Evolutionary conservation across 2,329 filamentous ascomycete species (phyloP).

Genomic region (Colletotrichum sublineola): DNA sequence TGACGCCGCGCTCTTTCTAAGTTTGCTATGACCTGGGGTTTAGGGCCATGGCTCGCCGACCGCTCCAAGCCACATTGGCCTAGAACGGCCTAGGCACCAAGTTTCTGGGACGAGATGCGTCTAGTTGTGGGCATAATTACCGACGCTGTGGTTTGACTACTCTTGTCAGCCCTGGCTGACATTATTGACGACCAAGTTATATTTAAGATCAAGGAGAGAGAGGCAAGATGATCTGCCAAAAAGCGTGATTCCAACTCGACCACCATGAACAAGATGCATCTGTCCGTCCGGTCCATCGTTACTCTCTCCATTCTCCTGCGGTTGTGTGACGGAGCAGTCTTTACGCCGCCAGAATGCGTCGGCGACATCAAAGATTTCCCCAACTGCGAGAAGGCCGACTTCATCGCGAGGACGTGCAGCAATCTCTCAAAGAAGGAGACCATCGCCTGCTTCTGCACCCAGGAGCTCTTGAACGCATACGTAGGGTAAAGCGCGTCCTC

Average conservation of each 20-base stretch:
- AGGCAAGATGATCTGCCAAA: not conserved
- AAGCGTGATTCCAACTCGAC: not conserved
- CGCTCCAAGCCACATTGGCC: not conserved
- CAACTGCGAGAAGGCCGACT: constrained; percentile 8
- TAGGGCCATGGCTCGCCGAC: not conserved
- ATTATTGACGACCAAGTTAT: no score
- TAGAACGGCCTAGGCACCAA: not conserved
- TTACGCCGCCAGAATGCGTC: not conserved
- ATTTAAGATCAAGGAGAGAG: not conserved
- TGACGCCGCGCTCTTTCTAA: no score
- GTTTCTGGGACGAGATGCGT: not conserved
- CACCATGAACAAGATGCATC: not conserved
- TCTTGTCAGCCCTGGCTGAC: no score
- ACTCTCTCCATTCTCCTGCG: not conserved
- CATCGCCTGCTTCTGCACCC: constrained; percentile 21
- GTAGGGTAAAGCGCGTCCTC: constrained; percentile 1
- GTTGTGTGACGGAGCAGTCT: not conserved
- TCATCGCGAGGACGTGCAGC: constrained; percentile 2
- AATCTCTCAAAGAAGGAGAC: constrained; percentile 9
- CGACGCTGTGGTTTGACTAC: not conserved
- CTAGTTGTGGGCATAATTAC: not conserved
- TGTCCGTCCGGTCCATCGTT: no score
- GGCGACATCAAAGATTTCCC: constrained; percentile 10
- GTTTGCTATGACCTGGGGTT: no score
- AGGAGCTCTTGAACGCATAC: constrained; percentile 22